Evolutionary conservation across 2,329 filamentous ascomycete genomes (phyloP), one percentile per base, ranked within the genome.

Genomic region (Phialemoniopsis sp.): DNA sequence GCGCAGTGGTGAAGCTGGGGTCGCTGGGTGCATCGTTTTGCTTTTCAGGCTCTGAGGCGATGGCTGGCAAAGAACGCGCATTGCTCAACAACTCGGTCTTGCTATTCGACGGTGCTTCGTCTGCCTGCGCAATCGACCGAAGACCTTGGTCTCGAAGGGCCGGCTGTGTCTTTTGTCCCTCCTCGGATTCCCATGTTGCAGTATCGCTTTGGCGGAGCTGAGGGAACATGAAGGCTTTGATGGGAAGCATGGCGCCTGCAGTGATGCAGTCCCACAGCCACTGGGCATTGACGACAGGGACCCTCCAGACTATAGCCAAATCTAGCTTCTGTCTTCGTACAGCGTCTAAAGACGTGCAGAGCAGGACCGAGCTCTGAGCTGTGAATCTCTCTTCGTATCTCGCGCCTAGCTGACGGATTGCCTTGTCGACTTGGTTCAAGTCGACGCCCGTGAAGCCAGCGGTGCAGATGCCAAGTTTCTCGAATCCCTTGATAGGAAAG

Each of bases 251-350:
- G 45, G 51, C 65, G 5, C 77, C 77, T 0, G 66, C 76, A 52
- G 72, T 69, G 37, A 96, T 80, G 48, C 86, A 93, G 37, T 83
- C 76, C 82, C 87, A 93, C 3, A 98, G 69, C 93, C 93, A 98
- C 16, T 84, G 78, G 14, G 80, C 78, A 8, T 76, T 76, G 10
- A 97, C 86, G n/a, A 91, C 80, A 3, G 89, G 87, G 10, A 97
- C 84, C 5, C 75, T 74, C 72, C 87, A 87, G 50, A 82, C 74
- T 8, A 80, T 59, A 1, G 89, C 89, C 54, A 88, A 82, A 33
- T 84, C 79, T 14, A 93, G 67, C 62, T 98, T 98, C 47, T 93
- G 85, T 41, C 70, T 75, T 57, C 76, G 66, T 63, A 89, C 71
- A 2, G 68, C 67, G 31, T 61, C 58, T 12, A 78, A 51, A 4